These are phyloP conservation scores for Pterocarpus santalinus DNA, from an alignment of 306 rosid species.

Conservation along the genomic window DNA sequence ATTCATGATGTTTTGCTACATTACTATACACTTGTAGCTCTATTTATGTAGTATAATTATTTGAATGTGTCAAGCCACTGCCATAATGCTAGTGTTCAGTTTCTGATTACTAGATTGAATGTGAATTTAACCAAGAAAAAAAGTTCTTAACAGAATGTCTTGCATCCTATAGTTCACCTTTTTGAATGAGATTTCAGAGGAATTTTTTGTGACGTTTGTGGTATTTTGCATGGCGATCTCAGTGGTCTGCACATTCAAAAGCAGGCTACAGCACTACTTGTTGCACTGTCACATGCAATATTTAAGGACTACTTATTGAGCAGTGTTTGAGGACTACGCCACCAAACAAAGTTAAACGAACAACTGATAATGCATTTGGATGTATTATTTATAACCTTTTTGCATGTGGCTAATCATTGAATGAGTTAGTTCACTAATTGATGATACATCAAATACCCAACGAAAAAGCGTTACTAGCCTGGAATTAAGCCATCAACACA, in stretches of 20 bases:
- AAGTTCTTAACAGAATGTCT: not conserved
- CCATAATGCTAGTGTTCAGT: not conserved
- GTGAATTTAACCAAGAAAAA: not conserved
- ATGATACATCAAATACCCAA: not conserved
- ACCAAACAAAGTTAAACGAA: not conserved
- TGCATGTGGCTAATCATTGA: not conserved
- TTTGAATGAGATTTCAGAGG: not conserved
- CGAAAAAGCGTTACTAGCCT: not conserved
- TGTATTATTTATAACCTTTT: not conserved
- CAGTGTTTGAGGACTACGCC: not conserved
- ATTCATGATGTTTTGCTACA: not conserved
- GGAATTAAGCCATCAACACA: not conserved
- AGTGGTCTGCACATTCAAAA: not conserved
- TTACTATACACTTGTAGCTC: not conserved
- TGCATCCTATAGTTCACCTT: not conserved
- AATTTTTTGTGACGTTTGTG: not conserved
- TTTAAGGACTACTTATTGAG: not conserved
- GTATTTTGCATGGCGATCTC: not conserved
- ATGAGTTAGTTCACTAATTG: not conserved
- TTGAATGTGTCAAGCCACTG: not conserved
- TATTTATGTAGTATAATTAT: not conserved
- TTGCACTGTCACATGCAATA: not conserved
- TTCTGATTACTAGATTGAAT: not conserved
- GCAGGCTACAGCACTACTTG: not conserved
- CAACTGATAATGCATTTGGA: not conserved